Percentiles rank a stretch among this genome's conserved stretches.
phyloP scores from a whole-genome alignment of 2,329 filamentous ascomycete species.

The Xylaria sp. region DNA sequence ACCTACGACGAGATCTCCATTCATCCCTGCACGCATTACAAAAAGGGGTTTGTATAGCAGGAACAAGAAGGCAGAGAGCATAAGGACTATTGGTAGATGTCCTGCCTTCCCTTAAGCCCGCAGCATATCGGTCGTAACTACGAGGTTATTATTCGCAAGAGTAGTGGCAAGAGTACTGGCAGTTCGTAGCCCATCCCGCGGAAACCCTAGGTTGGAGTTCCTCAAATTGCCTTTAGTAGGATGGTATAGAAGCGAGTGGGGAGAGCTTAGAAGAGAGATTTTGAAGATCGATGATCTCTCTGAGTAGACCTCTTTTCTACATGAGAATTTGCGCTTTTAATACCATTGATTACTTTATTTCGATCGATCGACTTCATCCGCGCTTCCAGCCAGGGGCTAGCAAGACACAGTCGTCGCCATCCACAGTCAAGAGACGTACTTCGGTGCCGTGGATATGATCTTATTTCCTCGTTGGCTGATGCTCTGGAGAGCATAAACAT shows the following conservation, averaged over 20 bases:
- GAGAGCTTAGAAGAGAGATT: conserved; percentile 80
- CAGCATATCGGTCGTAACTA: conserved; percentile 96
- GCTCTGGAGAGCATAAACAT: conserved; percentile 80
- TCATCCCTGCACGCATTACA: conserved; percentile 82
- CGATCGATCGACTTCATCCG: conserved; percentile 79
- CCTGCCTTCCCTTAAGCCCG: conserved; percentile 93
- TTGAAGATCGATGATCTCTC: conserved; percentile 90
- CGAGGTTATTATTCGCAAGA: conserved; percentile 90
- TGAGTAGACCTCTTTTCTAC: conserved; percentile 85
- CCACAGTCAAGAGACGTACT: conserved; percentile 82
- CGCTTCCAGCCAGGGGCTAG: conserved; percentile 68
- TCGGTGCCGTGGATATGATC: conserved; percentile 85
- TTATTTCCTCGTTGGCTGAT: conserved; percentile 87
- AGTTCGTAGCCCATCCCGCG: conserved; percentile 93
- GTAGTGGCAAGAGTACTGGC: conserved; percentile 89
- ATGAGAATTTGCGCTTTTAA: conserved; percentile 62
- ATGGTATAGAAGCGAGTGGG: no score
- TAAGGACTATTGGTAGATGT: conserved; percentile 82
- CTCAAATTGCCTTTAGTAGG: conserved; percentile 59
- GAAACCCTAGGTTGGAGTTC: conserved; percentile 89
- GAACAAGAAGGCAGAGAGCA: conserved; percentile 66
- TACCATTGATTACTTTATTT: conserved; percentile 92
- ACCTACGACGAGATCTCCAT: conserved; percentile 66
- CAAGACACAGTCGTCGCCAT: conserved; percentile 81
- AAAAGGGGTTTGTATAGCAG: conserved; percentile 84